phyloP scores from a whole-genome alignment of 148 eudicot species.

The Cornus suecica region DNA sequence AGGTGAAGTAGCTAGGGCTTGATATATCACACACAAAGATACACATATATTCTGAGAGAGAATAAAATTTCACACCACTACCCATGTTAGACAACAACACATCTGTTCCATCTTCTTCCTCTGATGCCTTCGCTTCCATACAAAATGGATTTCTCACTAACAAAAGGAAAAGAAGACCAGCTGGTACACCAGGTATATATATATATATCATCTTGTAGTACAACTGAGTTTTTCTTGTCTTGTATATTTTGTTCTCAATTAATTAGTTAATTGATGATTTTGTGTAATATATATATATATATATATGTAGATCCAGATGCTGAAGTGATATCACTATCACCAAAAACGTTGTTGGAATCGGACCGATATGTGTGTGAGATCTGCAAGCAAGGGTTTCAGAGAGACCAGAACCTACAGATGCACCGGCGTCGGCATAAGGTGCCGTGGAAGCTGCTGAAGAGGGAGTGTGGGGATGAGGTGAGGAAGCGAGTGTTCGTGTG shows the following conservation, averaged over 20 bases:
- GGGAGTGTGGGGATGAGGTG: conserved; percentile 57
- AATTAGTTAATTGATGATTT: no score
- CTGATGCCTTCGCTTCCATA: conserved; percentile 19
- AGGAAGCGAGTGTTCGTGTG: conserved; percentile 78
- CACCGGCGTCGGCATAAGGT: conserved; percentile 88
- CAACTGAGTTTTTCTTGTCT: not conserved
- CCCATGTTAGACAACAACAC: conserved; percentile 18
- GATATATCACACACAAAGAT: no score
- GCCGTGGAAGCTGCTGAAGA: conserved; percentile 82
- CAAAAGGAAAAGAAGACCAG: conserved; percentile 82
- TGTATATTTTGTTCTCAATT: no score
- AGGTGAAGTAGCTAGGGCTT: no score
- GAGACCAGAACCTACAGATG: conserved; percentile 95
- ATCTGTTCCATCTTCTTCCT: conserved; percentile 28
- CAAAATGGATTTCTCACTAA: conserved; percentile 22
- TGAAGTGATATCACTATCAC: conserved; percentile 83
- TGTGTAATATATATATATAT: no score
- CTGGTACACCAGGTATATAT: conserved; percentile 81
- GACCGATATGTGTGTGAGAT: conserved; percentile 93
- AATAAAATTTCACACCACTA: no score
- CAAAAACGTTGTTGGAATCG: conserved; percentile 73
- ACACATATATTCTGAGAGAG: no score
- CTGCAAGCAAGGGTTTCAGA: conserved; percentile 91
- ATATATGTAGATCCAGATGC: conserved; percentile 77
- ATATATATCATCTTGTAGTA: not conserved